Percentiles rank a stretch among this genome's conserved stretches.
Conservation (phyloP, 1,284 basidiomycete genomes). For the Stereum hirsutum region DNA sequence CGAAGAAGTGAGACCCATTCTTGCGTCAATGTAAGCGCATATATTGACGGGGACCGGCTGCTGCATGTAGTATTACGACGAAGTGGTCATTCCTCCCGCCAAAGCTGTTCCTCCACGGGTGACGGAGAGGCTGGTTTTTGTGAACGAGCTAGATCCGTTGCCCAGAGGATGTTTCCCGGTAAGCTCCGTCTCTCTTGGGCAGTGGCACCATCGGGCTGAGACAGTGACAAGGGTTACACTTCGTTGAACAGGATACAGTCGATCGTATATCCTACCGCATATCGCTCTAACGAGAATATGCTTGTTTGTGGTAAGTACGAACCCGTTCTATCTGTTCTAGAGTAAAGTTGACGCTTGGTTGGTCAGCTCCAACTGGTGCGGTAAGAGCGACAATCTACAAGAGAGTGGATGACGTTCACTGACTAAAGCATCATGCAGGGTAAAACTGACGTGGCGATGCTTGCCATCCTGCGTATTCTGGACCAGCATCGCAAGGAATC, state of each 20-base stretch:
- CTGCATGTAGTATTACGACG: constrained; percentile 40
- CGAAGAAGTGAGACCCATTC: constrained; percentile 42
- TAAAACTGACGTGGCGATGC: constrained; percentile 98
- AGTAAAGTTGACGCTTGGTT: background rate
- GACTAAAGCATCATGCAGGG: constrained; percentile 58
- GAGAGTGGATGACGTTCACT: too few relatives aligned
- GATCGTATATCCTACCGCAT: constrained; percentile 91
- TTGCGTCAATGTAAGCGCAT: background rate
- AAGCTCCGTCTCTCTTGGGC: constrained; percentile 17
- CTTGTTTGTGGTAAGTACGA: constrained; percentile 77
- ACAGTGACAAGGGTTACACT: constrained; percentile 59
- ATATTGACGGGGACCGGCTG: background rate
- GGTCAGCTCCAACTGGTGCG: constrained; percentile 86
- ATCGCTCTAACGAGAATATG: constrained; percentile 93
- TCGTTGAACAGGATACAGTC: constrained; percentile 93
- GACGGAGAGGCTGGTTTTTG: constrained; percentile 67
- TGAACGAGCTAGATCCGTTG: constrained; percentile 73
- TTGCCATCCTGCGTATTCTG: constrained; percentile 86
- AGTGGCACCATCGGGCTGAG: background rate
- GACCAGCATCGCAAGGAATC: constrained; percentile 49
- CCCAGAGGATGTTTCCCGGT: constrained; percentile 87
- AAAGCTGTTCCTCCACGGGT: constrained; percentile 68
- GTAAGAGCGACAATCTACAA: constrained; percentile 42
- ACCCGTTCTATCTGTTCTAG: background rate
- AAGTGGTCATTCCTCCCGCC: constrained; percentile 87